These are phyloP conservation scores for Irineochytrium annulatum DNA, from an alignment of 192 early-diverging fungal species.

Conservation along the genomic window DNA sequence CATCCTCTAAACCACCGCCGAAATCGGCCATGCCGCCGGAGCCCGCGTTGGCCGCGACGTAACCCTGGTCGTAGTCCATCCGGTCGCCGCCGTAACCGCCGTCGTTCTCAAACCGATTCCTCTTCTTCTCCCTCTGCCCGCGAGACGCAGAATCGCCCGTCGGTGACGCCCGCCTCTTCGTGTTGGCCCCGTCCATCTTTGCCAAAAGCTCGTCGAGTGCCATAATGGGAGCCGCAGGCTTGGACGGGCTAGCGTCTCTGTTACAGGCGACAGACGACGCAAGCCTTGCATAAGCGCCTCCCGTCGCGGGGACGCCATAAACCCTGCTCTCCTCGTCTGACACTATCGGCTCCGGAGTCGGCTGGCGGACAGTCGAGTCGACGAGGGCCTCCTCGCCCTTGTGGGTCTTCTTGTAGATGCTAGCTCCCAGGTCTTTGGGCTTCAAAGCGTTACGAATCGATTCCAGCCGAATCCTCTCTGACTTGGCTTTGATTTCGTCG, in stretches of 20 bases:
- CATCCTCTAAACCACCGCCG: background rate
- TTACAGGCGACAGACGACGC: background rate
- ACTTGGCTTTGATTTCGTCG: conserved; percentile 59
- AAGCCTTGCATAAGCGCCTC: background rate
- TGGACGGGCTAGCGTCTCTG: background rate
- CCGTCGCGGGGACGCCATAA: background rate
- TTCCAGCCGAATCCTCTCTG: conserved; percentile 50
- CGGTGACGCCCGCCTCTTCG: background rate
- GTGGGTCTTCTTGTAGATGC: conserved; percentile 35
- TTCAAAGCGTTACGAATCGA: conserved; percentile 54
- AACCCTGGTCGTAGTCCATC: conserved; percentile 13
- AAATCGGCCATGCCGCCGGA: too few relatives aligned
- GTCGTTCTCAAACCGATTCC: conserved; percentile 14
- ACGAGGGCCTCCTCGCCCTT: conserved; percentile 39
- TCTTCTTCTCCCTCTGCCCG: conserved; percentile 7
- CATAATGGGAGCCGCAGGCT: background rate
- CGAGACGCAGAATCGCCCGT: background rate
- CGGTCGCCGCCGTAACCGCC: conserved; percentile 28
- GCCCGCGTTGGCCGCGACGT: background rate
- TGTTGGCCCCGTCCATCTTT: conserved; percentile 10
- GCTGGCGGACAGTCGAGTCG: background rate
- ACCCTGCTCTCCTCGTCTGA: background rate
- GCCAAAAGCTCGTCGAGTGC: conserved; percentile 16
- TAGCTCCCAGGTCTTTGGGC: conserved; percentile 42
- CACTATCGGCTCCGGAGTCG: background rate